These are phyloP conservation scores for Citrus sp. DNA, from an alignment of 345 rosid genomes.

Conservation along the genomic window DNA sequence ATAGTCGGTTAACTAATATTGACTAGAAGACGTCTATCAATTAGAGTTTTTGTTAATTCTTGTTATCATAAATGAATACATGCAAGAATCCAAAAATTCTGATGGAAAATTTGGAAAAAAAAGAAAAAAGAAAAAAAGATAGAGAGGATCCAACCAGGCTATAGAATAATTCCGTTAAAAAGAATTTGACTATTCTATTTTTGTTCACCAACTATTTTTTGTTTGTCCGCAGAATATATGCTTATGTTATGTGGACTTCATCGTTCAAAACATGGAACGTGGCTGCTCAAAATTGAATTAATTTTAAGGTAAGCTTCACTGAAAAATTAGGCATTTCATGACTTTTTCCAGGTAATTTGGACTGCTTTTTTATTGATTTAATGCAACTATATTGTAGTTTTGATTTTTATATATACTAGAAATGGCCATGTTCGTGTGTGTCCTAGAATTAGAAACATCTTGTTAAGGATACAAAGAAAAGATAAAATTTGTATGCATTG, in stretches of 20 bases:
- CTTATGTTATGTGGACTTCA: neutral
- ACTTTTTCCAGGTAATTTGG: neutral
- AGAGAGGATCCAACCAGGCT: neutral
- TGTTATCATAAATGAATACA: conserved; percentile 9
- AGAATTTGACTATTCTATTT: neutral
- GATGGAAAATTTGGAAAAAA: neutral
- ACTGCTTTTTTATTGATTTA: too few relatives aligned
- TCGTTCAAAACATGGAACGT: neutral
- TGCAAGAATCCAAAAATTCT: neutral
- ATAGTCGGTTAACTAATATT: conserved; percentile 33
- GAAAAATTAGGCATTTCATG: neutral
- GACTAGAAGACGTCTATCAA: conserved; percentile 21
- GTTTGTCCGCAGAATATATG: neutral
- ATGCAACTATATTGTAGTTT: too few relatives aligned
- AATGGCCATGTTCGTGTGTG: too few relatives aligned
- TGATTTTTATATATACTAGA: too few relatives aligned
- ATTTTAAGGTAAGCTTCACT: neutral
- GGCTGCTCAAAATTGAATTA: neutral
- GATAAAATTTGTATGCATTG: too few relatives aligned
- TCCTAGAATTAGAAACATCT: too few relatives aligned
- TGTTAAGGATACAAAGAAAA: too few relatives aligned
- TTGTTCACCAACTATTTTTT: neutral
- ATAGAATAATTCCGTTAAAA: neutral
- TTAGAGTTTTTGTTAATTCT: conserved; percentile 7
- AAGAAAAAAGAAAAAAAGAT: neutral